Conservation (phyloP, 495 filamentous ascomycete species). For the Annulohypoxylon moriforme region DNA sequence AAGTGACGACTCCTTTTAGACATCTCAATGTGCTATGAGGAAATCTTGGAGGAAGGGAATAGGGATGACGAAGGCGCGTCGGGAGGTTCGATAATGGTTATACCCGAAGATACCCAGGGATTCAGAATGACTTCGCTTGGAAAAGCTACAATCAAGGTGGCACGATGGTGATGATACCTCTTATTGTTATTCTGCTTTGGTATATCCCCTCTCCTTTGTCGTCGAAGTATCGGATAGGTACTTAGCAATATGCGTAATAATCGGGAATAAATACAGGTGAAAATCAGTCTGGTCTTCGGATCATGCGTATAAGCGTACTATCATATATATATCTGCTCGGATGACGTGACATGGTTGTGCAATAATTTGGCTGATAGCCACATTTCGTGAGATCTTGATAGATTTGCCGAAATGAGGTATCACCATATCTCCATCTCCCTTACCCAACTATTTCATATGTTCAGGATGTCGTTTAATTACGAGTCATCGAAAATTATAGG, state of each 20-base stretch:
- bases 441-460: background rate
- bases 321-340: too few species aligned
- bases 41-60: background rate
- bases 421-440: too few species aligned
- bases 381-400: too few species aligned
- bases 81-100: conserved; percentile 21
- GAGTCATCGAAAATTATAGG: too few species aligned
- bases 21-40: background rate
- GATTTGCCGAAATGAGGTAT: too few species aligned
- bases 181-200: conserved; percentile 15
- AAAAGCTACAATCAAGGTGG: conserved; percentile 2
- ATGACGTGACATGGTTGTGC: too few species aligned
- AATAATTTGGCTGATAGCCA: too few species aligned
- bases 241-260: conserved; percentile 11
- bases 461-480: too few species aligned
- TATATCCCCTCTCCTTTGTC: conserved; percentile 32
- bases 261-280: background rate
- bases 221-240: conserved; percentile 5
- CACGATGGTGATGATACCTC: conserved; percentile 31
- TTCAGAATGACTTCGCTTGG: conserved; percentile 32
- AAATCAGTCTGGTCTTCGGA: background rate
- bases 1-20: background rate
- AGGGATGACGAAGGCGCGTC: conserved; percentile 3
- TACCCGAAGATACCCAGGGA: conserved; percentile 41
- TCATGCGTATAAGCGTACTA: too few species aligned